Evolutionary conservation across 1,139 yeast genomes (phyloP).

Genomic region (Geotrichum reessii): DNA sequence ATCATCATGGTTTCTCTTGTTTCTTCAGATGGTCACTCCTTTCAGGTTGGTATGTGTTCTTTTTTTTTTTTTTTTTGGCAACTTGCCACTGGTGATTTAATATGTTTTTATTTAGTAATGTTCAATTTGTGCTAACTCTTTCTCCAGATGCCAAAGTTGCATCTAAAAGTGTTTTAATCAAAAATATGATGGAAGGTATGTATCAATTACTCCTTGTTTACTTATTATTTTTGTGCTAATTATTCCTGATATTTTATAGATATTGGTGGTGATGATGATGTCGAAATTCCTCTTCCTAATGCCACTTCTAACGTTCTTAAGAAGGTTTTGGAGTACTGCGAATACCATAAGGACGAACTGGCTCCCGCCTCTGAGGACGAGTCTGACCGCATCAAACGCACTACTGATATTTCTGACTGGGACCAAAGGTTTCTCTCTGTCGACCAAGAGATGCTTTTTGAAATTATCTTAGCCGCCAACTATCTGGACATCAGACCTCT

Average conservation of each 20-base stretch:
- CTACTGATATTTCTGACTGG: conserved; percentile 72
- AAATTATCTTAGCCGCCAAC: conserved; percentile 92
- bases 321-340: conserved; percentile 95
- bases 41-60: conserved; percentile 36
- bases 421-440: conserved; percentile 92
- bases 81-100: background rate
- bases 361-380: conserved; percentile 34
- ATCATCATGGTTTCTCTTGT: conserved; percentile 33
- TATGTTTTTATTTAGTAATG: background rate
- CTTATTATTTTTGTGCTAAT: background rate
- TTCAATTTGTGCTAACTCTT: conserved; percentile 5
- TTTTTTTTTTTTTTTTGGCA: too few species aligned
- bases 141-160: conserved; percentile 70
- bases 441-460: conserved; percentile 97
- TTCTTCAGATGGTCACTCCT: conserved; percentile 41
- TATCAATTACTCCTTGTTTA: background rate
- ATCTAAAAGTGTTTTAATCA: conserved; percentile 80
- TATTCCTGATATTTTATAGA: conserved; percentile 6
- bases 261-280: conserved; percentile 51
- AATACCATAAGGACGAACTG: conserved; percentile 82
- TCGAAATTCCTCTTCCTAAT: conserved; percentile 89
- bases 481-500: conserved; percentile 90
- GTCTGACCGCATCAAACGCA: conserved; percentile 34
- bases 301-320: conserved; percentile 61
- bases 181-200: conserved; percentile 84